Base-by-base conservation (phyloP, 2,329 filamentous ascomycete genomes). In the Eutypa lata region DNA sequence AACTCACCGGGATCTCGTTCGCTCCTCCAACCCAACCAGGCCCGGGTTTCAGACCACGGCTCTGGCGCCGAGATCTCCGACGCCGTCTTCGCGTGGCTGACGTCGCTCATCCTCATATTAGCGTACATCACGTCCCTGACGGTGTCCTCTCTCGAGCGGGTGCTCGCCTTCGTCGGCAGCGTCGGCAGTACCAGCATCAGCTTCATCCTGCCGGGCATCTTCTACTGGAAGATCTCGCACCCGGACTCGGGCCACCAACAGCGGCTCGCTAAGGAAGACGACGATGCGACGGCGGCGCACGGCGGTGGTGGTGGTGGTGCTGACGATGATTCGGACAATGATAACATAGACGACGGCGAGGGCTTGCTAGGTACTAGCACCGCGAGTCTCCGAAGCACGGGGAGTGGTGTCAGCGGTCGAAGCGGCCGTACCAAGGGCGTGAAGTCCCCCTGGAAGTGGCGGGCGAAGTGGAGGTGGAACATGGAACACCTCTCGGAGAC, bases 221-320 rank as follows among this genome's bases (percentile, higher is more conserved):
- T 99, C 71, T 99, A 97, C 72, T 99, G 97, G 75, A 97, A 97
- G 73, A 97, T 99, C 55, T 95, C 91, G 13, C 86, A 90, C 22
- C 94, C 94, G 0, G 88, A 96, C 51, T 93, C 90, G 44, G 81
- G 87, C 26, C 85, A 93, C 57, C 91, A 97, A 63, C 93, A 96
- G 68, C 84, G 88, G 14, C 76, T 97, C 10, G 77, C 91, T 57
- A 97, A 97, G 69, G 91, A 94, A 65, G 91, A 97, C 60, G 94
- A 97, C 62, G 90, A 93, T 58, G 85, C 86, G 79, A 60, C 1
- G 50, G 59, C 50, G 51, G 49, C 14, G 71, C 68, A n/a, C n/a
- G n/a, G n/a, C n/a, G n/a, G n/a, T n/a, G n/a, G n/a, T n/a, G n/a
- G n/a, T n/a, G n/a, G n/a, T n/a, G n/a, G n/a, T 0, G 68, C 65